Percentiles rank a stretch among this genome's conserved stretches.
Conservation (phyloP, 768 basidiomycete genomes). For the Pulveroboletus sp. region DNA sequence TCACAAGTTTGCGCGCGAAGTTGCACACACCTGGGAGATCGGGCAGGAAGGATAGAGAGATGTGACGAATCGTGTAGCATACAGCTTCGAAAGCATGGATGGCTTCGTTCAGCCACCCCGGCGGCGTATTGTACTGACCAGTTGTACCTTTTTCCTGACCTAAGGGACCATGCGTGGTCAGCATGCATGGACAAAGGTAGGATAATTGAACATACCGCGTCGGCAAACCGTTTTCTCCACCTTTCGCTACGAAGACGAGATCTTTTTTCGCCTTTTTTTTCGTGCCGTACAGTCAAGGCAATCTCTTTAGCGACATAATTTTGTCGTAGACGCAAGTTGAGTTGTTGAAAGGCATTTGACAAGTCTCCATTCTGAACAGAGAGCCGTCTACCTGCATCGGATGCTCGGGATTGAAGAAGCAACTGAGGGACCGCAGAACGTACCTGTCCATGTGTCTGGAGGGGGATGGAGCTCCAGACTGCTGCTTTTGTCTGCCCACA, state of each 20-base stretch:
- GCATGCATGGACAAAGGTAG: conserved; percentile 7
- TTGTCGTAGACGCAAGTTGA: conserved; percentile 47
- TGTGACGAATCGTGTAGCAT: conserved; percentile 7
- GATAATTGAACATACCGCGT: conserved; percentile 52
- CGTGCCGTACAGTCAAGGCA: conserved; percentile 56
- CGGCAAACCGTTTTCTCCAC: conserved; percentile 76
- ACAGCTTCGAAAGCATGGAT: background rate
- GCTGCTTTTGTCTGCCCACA: conserved; percentile 31
- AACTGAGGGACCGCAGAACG: background rate
- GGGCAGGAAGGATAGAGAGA: background rate
- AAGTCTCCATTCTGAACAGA: conserved; percentile 42
- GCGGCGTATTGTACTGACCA: conserved; percentile 74
- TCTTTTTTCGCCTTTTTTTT: conserved; percentile 79
- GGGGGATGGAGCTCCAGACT: conserved; percentile 32
- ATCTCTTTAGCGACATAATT: conserved; percentile 57
- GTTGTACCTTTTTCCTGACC: conserved; percentile 80
- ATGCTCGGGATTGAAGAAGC: conserved; percentile 6
- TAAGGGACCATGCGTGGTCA: conserved; percentile 31
- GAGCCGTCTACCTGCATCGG: conserved; percentile 57
- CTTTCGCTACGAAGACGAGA: conserved; percentile 69
- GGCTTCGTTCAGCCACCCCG: conserved; percentile 52
- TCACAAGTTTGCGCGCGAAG: conserved; percentile 2
- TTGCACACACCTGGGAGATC: conserved; percentile 1
- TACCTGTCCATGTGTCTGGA: conserved; percentile 54
- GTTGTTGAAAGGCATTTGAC: conserved; percentile 42